A percentile compares a stretch with the other conserved stretches of the same genome.
Conservation (phyloP, 2,329 filamentous ascomycete species). For the Aspergillus intermedius region DNA sequence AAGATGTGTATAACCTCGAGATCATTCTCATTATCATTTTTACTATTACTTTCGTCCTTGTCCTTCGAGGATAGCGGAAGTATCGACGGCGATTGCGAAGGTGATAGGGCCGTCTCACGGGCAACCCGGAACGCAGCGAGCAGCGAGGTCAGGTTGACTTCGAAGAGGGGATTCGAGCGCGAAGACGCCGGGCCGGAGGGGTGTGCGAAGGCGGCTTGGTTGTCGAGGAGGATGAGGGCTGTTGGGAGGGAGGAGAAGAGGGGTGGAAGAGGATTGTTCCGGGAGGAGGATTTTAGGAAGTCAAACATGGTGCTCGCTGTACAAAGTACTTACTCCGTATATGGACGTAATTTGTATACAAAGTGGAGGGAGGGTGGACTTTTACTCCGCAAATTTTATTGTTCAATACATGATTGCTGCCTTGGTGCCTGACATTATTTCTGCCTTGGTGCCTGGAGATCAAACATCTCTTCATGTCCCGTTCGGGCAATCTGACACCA, state of each 20-base stretch:
- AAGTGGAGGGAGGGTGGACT: not conserved
- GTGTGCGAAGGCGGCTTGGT: constrained; percentile 39
- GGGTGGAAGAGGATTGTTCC: not conserved
- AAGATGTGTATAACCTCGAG: constrained; percentile 41
- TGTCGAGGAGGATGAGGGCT: constrained; percentile 44
- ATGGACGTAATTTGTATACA: not conserved
- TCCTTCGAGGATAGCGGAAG: not conserved
- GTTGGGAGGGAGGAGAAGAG: constrained; percentile 16
- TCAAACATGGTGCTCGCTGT: not conserved
- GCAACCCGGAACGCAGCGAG: constrained; percentile 31
- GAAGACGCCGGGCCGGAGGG: constrained; percentile 34
- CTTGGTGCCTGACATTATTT: not conserved
- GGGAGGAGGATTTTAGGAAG: not conserved
- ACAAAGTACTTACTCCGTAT: not conserved
- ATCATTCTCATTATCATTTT: not conserved
- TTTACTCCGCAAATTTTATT: no score
- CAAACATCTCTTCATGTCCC: constrained; percentile 1
- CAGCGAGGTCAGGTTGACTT: constrained; percentile 37
- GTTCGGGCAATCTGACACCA: not conserved
- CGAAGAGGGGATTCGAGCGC: constrained; percentile 42
- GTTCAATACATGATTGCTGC: no score
- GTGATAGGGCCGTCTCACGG: not conserved
- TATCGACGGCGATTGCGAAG: not conserved
- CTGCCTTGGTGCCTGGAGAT: not conserved
- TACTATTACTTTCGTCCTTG: not conserved